Conservation (phyloP, 441 rosid species). For the Bruguiera hainesii region DNA sequence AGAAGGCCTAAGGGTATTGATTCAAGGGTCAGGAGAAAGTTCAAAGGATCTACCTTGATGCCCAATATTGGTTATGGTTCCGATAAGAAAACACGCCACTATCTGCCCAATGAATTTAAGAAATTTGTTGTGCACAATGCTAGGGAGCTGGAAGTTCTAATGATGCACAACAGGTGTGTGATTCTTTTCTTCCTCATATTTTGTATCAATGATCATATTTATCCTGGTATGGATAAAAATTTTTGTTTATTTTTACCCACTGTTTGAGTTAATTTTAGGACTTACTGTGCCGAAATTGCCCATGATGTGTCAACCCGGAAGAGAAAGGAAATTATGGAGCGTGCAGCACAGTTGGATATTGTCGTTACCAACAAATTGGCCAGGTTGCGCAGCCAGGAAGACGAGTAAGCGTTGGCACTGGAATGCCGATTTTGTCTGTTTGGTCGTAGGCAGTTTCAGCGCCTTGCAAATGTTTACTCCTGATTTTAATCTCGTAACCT, state of each 20-base stretch:
- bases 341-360: conserved; percentile 50
- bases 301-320: conserved; percentile 46
- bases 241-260: not conserved
- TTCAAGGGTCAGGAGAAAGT: conserved; percentile 58
- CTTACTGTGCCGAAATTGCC: conserved; percentile 51
- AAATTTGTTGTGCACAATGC: not conserved
- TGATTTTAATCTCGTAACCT: too few relatives aligned
- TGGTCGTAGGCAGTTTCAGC: too few relatives aligned
- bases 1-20: conserved; percentile 62
- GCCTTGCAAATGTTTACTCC: too few relatives aligned
- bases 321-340: conserved; percentile 50
- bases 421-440: not conserved
- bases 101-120: not conserved
- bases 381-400: conserved; percentile 58
- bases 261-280: conserved; percentile 27
- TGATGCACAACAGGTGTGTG: conserved; percentile 53
- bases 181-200: not conserved
- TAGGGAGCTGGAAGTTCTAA: conserved; percentile 36
- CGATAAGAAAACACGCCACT: conserved; percentile 36
- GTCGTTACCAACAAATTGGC: conserved; percentile 57
- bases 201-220: not conserved
- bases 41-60: conserved; percentile 54
- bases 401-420: conserved; percentile 29
- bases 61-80: conserved; percentile 56
- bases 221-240: not conserved